A percentile compares a stretch with the other conserved stretches of the same genome.
Evolutionary conservation across 73 alveolate genomes (phyloP).

Genomic region (Tetrahymena elliotti): DNA sequence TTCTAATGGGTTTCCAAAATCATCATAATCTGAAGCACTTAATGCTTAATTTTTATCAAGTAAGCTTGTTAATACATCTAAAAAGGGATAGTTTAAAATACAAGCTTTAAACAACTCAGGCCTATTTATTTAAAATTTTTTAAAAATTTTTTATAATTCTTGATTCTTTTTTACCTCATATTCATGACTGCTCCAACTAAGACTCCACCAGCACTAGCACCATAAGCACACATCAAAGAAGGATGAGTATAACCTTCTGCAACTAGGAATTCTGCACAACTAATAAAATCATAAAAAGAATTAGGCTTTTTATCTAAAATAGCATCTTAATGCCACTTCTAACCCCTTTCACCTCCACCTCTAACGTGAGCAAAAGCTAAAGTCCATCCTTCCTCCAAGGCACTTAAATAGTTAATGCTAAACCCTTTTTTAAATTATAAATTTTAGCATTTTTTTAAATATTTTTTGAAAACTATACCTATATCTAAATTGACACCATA

Average conservation of each 20-base stretch:
- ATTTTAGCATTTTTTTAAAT: neutral
- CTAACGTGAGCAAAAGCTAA: slow-evolving; percentile 82
- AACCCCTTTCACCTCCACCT: slow-evolving; percentile 87
- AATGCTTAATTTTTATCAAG: slow-evolving; percentile 55
- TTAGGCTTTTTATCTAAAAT: slow-evolving; percentile 53
- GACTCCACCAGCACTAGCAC: slow-evolving; percentile 84
- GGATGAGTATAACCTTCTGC: slow-evolving; percentile 71
- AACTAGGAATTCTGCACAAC: slow-evolving; percentile 61
- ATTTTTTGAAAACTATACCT: neutral
- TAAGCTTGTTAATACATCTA: slow-evolving; percentile 66
- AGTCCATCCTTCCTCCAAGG: slow-evolving; percentile 79
- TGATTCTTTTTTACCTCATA: slow-evolving; percentile 3
- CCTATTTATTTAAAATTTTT: neutral
- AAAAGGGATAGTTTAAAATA: slow-evolving; percentile 66
- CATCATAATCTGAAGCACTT: slow-evolving; percentile 68
- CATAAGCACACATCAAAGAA: slow-evolving; percentile 70
- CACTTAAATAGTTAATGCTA: slow-evolving; percentile 54
- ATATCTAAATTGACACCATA: slow-evolving; percentile 54
- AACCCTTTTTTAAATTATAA: slow-evolving; percentile 41
- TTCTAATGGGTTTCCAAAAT: slow-evolving; percentile 78
- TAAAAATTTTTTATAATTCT: neutral
- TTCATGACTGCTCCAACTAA: slow-evolving; percentile 69
- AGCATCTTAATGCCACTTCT: slow-evolving; percentile 76
- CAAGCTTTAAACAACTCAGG: slow-evolving; percentile 78
- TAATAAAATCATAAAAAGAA: slow-evolving; percentile 55